Evolutionary conservation across 2,329 filamentous ascomycete species (phyloP), one percentile per base, ranked within the genome.

Genomic region (Exophiala xenobiotica): DNA sequence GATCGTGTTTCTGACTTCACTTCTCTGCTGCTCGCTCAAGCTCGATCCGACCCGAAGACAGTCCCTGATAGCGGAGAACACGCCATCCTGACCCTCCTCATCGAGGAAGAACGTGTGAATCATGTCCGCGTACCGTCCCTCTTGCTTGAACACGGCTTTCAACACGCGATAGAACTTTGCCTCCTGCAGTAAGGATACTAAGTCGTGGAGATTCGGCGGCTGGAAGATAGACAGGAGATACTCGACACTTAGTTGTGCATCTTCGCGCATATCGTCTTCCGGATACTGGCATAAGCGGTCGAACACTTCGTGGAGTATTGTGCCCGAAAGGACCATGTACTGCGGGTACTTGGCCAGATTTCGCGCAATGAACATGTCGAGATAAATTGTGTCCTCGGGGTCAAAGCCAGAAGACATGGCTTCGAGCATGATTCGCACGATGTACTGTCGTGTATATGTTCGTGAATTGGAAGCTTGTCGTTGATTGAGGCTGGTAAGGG

Each of bases 351-450:
- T 99, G 3, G 95, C 89, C 43, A 99, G 74, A 66, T 96, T 99
- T 49, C 93, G 84, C 14, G 93, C 92, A 65, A 99, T 87, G 65
- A 99, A 99, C 90, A 99, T 99, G 70, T 99, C 90, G 38, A 99
- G 80, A 68, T 96, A 99, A 49, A 99, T 88, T 9, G 88, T 91
- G 65, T 97, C 90, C 54, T 87, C 82, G 0, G 84, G 71, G 0
- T 83, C 80, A 68, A 96, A 97, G 3, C 79, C 75, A 0, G 82
- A 74, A 43, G 85, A 87, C 89, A 99, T 95, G 22, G 96, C 86
- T 67, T 96, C 90, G 8, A 95, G 78, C 51, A 99, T 74, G 50
- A 96, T 95, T 40, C 88, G 92, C 59, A 96, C 80, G 53, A 99
- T 83, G 63, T 95, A 96, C 68, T 99, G 93, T 26, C 93, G 83